Percentiles rank a stretch among this genome's conserved stretches.
These are phyloP conservation scores for Elsinoe fawcettii DNA, from an alignment of 2,329 filamentous ascomycete genomes.

Conservation along the genomic window DNA sequence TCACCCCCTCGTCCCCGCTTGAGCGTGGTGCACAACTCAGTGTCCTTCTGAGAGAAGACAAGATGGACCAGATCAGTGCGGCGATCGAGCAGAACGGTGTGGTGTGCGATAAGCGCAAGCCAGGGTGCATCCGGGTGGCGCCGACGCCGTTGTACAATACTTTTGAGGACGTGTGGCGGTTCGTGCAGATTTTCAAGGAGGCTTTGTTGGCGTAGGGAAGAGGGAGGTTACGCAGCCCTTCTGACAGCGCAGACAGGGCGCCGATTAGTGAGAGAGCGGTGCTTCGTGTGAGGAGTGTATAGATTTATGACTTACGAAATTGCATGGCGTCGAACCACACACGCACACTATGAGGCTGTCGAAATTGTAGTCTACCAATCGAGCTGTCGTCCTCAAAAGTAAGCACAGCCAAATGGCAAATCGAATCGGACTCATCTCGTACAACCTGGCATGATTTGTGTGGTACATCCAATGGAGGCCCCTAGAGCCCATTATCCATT, in stretches of 20 bases:
- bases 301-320: not conserved
- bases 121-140: slow-evolving; percentile 75
- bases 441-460: too few species aligned
- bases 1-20: slow-evolving; percentile 61
- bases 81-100: slow-evolving; percentile 61
- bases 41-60: slow-evolving; percentile 56
- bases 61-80: slow-evolving; percentile 61
- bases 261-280: not conserved
- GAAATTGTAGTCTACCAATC: too few species aligned
- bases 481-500: not conserved
- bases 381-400: too few species aligned
- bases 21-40: slow-evolving; percentile 75
- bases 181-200: slow-evolving; percentile 47
- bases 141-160: slow-evolving; percentile 79
- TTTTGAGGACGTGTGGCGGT: slow-evolving; percentile 63
- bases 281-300: not conserved
- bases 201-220: slow-evolving; percentile 38
- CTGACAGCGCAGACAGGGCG: not conserved
- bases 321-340: not conserved
- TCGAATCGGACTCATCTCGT: too few species aligned
- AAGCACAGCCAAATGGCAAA: too few species aligned
- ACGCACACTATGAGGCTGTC: too few species aligned
- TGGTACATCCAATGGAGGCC: not conserved
- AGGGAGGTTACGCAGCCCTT: not conserved
- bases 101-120: slow-evolving; percentile 74